Evolutionary conservation across 371 early-diverging fungal species (phyloP).

Genomic region (Circinella umbellata): DNA sequence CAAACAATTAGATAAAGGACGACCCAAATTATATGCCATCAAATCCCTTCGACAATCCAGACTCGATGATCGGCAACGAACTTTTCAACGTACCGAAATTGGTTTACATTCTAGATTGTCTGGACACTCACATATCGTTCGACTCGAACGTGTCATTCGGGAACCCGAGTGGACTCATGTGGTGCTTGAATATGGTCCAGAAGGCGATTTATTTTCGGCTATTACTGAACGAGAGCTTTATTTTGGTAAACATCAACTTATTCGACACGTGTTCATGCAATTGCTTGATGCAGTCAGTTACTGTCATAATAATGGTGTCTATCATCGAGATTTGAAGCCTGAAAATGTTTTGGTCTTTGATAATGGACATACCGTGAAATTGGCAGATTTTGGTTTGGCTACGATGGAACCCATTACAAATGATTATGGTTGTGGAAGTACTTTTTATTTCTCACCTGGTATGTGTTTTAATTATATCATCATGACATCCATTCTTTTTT

Average conservation of each 20-base stretch:
- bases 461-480: conserved; percentile 6
- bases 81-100: conserved; percentile 76
- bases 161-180: conserved; percentile 65
- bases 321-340: conserved; percentile 80
- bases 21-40: conserved; percentile 51
- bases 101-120: conserved; percentile 69
- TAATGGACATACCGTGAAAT: conserved; percentile 63
- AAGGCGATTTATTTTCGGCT: conserved; percentile 72
- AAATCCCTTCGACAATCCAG: conserved; percentile 70
- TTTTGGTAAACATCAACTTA: conserved; percentile 52
- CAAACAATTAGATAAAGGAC: conserved; percentile 8
- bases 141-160: conserved; percentile 71
- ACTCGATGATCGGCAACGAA: conserved; percentile 60
- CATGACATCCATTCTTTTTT: not conserved
- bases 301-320: conserved; percentile 62
- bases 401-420: conserved; percentile 73
- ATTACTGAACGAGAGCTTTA: conserved; percentile 64
- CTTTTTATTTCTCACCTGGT: conserved; percentile 92
- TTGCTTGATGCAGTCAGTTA: conserved; percentile 62
- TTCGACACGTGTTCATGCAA: conserved; percentile 63
- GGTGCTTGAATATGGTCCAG: conserved; percentile 72
- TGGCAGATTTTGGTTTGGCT: conserved; percentile 95
- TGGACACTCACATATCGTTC: conserved; percentile 75
- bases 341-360: conserved; percentile 68
- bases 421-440: conserved; percentile 91